Conservation (phyloP, 306 rosid genomes). For the Dalbergia cochinchinensis region DNA sequence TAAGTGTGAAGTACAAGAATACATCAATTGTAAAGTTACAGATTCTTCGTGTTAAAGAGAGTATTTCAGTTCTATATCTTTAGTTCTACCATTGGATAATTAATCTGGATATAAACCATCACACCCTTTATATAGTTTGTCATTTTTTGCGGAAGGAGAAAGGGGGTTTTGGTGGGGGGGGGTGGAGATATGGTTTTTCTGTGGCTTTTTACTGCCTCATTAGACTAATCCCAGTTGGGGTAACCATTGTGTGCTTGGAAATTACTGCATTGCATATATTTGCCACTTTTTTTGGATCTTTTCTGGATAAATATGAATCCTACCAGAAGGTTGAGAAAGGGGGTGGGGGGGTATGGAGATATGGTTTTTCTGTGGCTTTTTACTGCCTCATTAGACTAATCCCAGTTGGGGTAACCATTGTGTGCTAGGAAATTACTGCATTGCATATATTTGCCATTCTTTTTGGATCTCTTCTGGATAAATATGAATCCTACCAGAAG, state of each 20-base stretch:
- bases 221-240: not conserved
- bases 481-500: not conserved
- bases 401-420: not conserved
- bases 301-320: conserved; percentile 10
- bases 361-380: conserved; percentile 6
- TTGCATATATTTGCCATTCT: not conserved
- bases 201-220: conserved; percentile 20
- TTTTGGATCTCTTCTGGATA: not conserved
- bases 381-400: conserved; percentile 13
- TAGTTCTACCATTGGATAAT: not conserved
- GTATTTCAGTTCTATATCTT: conserved; percentile 29
- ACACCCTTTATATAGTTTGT: not conserved
- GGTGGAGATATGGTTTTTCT: not conserved
- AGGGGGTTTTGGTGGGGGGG: not conserved
- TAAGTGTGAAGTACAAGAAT: conserved; percentile 16
- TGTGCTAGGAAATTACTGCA: conserved; percentile 9
- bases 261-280: not conserved
- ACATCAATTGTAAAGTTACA: conserved; percentile 44
- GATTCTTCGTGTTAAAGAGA: conserved; percentile 22
- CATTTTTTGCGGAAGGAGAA: not conserved
- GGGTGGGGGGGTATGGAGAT: not conserved
- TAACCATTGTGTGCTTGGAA: conserved; percentile 10
- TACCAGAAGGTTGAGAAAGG: not conserved
- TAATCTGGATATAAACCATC: not conserved
- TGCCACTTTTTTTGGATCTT: not conserved